phyloP scores from a whole-genome alignment of 2,329 filamentous ascomycete species.

The Bipolaris oryzae region DNA sequence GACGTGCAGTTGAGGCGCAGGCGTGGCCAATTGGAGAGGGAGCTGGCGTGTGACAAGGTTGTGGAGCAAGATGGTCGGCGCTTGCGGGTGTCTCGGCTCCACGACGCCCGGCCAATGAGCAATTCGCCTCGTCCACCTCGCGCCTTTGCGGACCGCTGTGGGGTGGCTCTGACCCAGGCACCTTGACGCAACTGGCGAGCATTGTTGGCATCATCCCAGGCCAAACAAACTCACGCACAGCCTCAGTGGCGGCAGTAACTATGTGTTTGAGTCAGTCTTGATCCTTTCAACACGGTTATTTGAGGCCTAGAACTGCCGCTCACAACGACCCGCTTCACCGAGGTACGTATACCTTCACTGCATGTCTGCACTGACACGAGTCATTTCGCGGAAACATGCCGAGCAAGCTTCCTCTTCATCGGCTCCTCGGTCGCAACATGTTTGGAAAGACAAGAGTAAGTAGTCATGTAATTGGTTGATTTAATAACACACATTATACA shows the following conservation, averaged over 20 bases:
- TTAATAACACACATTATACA: slow-evolving; percentile 25
- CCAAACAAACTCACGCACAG: slow-evolving; percentile 10
- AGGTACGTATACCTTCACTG: background rate
- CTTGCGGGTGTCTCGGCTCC: slow-evolving; percentile 28
- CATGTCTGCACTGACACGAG: background rate
- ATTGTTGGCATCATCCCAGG: slow-evolving; percentile 1
- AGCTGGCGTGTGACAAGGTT: slow-evolving; percentile 35
- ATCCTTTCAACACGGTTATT: background rate
- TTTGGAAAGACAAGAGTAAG: background rate
- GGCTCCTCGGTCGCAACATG: background rate
- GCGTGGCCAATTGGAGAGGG: slow-evolving; percentile 38
- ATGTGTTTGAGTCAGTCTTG: background rate
- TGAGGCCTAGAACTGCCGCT: background rate
- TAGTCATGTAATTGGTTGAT: background rate
- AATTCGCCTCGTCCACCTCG: slow-evolving; percentile 17
- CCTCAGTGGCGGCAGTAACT: slow-evolving; percentile 20
- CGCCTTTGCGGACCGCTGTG: slow-evolving; percentile 9
- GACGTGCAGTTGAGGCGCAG: slow-evolving; percentile 41
- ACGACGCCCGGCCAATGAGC: slow-evolving; percentile 34
- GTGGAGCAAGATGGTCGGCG: slow-evolving; percentile 34
- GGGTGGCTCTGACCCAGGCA: slow-evolving; percentile 14
- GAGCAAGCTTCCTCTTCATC: background rate
- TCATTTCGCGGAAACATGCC: background rate
- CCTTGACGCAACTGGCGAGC: slow-evolving; percentile 19
- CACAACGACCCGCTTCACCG: background rate